Percentiles rank a stretch among this genome's conserved stretches.
These are phyloP conservation scores for Trichoderma atrobrunneum DNA, from an alignment of 2,329 filamentous ascomycete genomes.

Conservation along the genomic window DNA sequence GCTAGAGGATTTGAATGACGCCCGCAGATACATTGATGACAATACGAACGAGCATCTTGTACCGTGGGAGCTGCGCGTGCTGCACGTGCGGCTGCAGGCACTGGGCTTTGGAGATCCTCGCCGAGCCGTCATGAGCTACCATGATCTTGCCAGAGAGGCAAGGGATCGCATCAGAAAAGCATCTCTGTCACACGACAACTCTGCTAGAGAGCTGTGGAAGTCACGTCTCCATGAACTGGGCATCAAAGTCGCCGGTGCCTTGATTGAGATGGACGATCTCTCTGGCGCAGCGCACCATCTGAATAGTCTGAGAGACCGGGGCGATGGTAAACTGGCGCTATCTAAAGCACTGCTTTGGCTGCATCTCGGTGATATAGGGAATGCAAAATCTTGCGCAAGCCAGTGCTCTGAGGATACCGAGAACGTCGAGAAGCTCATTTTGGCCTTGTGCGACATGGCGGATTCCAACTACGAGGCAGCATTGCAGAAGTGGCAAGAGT, in stretches of 20 bases:
- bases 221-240: constrained; percentile 72
- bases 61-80: constrained; percentile 81
- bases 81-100: constrained; percentile 80
- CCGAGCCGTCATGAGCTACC: constrained; percentile 83
- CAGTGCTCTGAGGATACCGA: constrained; percentile 30
- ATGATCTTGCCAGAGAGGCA: constrained; percentile 80
- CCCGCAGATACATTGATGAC: constrained; percentile 55
- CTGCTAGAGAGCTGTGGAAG: constrained; percentile 66
- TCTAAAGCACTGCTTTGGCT: constrained; percentile 69
- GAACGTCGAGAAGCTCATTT: constrained; percentile 49
- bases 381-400: constrained; percentile 57
- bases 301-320: constrained; percentile 48
- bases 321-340: constrained; percentile 42
- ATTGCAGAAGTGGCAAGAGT: constrained; percentile 57
- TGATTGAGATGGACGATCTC: constrained; percentile 85
- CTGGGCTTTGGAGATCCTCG: constrained; percentile 82
- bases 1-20: constrained; percentile 59
- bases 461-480: constrained; percentile 70
- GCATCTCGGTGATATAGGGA: constrained; percentile 71
- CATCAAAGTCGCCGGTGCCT: constrained; percentile 59
- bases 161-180: constrained; percentile 56
- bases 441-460: constrained; percentile 73
- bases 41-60: constrained; percentile 61
- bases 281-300: constrained; percentile 76
- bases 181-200: constrained; percentile 43